Evolutionary conservation across 2,329 filamentous ascomycete species (phyloP).

Genomic region (Penicillium crustosum): DNA sequence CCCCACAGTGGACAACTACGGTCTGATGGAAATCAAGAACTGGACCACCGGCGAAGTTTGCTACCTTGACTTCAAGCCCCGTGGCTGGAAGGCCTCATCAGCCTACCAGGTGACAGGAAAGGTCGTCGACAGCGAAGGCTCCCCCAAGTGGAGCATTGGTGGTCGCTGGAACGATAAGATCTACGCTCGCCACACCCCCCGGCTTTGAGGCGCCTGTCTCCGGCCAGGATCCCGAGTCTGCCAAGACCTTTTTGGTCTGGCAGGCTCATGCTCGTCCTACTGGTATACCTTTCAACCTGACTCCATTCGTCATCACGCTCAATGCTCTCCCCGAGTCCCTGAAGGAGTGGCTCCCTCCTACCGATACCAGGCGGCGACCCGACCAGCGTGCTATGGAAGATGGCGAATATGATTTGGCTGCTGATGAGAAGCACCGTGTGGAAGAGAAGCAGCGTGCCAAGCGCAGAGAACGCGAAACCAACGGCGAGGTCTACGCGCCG

Average conservation of each 20-base stretch:
- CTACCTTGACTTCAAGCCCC: constrained; percentile 85
- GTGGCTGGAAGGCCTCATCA: constrained; percentile 92
- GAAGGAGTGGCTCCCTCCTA: constrained; percentile 75
- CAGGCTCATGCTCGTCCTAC: constrained; percentile 77
- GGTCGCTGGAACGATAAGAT: constrained; percentile 97
- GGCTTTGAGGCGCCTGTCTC: constrained; percentile 70
- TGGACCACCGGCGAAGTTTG: constrained; percentile 94
- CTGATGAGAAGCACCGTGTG: constrained; percentile 87
- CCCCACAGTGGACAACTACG: constrained; percentile 96
- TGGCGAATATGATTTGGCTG: constrained; percentile 92
- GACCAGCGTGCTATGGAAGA: constrained; percentile 99
- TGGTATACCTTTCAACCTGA: constrained; percentile 94
- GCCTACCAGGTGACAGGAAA: constrained; percentile 88
- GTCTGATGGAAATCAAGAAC: constrained; percentile 95
- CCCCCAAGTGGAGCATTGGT: constrained; percentile 82
- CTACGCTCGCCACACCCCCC: constrained; percentile 84
- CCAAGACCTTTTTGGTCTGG: constrained; percentile 86
- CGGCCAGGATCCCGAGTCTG: constrained; percentile 59
- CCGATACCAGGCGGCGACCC: constrained; percentile 86
- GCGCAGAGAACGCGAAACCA: constrained; percentile 69
- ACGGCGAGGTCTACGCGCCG: constrained; percentile 77
- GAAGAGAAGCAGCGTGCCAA: constrained; percentile 87
- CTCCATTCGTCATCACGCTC: constrained; percentile 90
- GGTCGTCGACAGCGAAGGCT: constrained; percentile 75
- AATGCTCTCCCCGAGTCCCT: constrained; percentile 90